Base-by-base conservation (phyloP, 2,329 filamentous ascomycete genomes). In the Malbranchea zuffiana region DNA sequence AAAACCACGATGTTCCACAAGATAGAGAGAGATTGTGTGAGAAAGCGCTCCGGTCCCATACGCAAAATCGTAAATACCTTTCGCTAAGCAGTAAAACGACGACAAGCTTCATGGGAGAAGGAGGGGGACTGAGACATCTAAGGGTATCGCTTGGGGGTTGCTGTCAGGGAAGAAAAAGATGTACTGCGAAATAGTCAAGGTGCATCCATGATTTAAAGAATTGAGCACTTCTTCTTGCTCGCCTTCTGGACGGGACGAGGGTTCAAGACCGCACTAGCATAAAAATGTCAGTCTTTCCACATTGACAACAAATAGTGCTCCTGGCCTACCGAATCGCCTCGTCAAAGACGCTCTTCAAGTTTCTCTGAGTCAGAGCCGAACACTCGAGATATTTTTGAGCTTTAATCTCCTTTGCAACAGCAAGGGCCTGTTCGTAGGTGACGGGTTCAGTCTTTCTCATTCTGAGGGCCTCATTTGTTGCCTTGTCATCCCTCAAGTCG, bases 331-430 rank as follows among this genome's bases (percentile, higher is more conserved):
- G 80, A 57, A 98, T 98, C 21, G 90, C 90, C 66, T 95, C 88
- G 57, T 98, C 90, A 57, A 98, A 98, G 32, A 98, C 90, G 54
- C 85, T 93, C 78, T 98, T 98, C 51, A 98, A 65, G 62, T 95
- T 95, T 55, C 88, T 74, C 69, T 96, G 90, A 24, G 90, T 98
- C 49, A 98, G 69, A 32, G 90, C 90, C 35, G 90, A 96, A 67
- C 90, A 98, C 66, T 98, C 90, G 27, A 96, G 74, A 65, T 98
- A 98, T 67, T 95, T 96, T 66, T 90, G 83, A 30, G 90, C 88
- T 57, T 78, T 81, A 64, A 98, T 95, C 54, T 95, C 87, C 68
- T 92, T 92, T 45, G 86, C 85, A 46, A 88, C 82, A 47, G 79
- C 68, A 45, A 94, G 71, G 25, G 86, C 90, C 63, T 93, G 83